Base-by-base conservation (phyloP, 1,139 yeast genomes). In the Suhomyces choctaworum region DNA sequence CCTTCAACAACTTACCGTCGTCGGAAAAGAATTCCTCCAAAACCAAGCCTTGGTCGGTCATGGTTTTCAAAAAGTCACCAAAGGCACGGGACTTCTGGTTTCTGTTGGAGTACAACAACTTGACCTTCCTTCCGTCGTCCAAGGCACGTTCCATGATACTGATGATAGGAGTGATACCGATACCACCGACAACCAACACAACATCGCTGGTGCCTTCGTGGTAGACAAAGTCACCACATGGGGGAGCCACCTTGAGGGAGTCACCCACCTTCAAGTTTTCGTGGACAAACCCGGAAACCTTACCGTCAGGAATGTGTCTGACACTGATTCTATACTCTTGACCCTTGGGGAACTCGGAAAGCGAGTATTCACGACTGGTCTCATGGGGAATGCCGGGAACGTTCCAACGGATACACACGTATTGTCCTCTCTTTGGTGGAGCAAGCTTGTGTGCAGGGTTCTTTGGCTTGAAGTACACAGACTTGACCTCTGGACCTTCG, bases 101-200 rank as follows among this genome's bases (percentile, higher is more conserved):
- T 39, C 46, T 51, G 41, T 64, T 66, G 9, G 70, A 65, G 46
- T 61, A 53, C 29, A 52, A 45, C 31, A 68, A 41, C 10, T 40
- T 52, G 8, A 64, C 69, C 10, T 47, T 48, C 41, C 58, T 53
- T 3, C 58, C 60, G 15, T 50, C 48, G 11, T 38, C 37, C 33
- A 63, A 50, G 4, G 69, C 69, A 11, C 60, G 49, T 45, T 73
- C 74, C 21, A 73, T 51, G 53, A 80, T 73, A 7, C 84, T 62
- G 31, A 79, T 51, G 37, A 78, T 45, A 27, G 89, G 88, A 2
- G 88, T 82, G 39, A 80, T 74, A 44, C 88, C 89, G 45, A 80
- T 79, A 36, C 88, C 89, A 34, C 81, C 84, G 19, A 77, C 71
- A 35, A 78, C 56, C 27, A 80, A 56, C 7, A 62, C 50, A 3